Conservation (phyloP, 306 rosid genomes). For the Neltuma alba region DNA sequence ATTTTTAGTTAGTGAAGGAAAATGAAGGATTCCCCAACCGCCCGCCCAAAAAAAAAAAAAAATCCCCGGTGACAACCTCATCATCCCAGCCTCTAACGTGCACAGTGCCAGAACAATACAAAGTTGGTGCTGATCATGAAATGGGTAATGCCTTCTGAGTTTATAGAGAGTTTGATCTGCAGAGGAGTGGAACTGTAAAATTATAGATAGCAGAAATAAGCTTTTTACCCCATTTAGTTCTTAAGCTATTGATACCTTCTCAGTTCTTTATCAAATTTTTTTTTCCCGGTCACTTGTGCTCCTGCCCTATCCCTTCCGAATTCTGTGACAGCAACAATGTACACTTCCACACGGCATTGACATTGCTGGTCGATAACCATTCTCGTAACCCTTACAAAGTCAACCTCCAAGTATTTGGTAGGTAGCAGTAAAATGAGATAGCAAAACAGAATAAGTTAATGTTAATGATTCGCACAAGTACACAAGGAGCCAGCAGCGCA, state of each 20-base stretch:
- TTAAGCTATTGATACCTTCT: not conserved
- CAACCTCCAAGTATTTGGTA: slow-evolving; percentile 2
- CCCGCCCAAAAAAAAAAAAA: too few relatives aligned
- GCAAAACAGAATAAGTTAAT: not conserved
- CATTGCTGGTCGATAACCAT: not conserved
- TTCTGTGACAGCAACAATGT: slow-evolving; percentile 6
- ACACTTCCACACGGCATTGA: slow-evolving; percentile 4
- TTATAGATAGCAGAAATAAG: not conserved
- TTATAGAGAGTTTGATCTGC: not conserved
- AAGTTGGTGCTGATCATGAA: not conserved
- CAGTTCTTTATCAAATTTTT: not conserved
- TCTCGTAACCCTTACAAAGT: not conserved
- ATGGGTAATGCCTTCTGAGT: not conserved
- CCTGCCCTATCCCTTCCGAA: not conserved
- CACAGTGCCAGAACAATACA: not conserved
- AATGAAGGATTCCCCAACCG: not conserved
- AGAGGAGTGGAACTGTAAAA: not conserved
- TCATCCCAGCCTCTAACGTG: not conserved
- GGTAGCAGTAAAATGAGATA: slow-evolving; percentile 17
- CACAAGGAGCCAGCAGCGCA: slow-evolving; percentile 26
- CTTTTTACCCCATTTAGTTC: not conserved
- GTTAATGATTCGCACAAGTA: slow-evolving; percentile 20
- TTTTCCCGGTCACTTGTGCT: not conserved
- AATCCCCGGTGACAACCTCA: not conserved
- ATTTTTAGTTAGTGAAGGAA: not conserved